phyloP scores from a whole-genome alignment of 164 flowering plant genomes.

The Paratinospora sagittata region DNA sequence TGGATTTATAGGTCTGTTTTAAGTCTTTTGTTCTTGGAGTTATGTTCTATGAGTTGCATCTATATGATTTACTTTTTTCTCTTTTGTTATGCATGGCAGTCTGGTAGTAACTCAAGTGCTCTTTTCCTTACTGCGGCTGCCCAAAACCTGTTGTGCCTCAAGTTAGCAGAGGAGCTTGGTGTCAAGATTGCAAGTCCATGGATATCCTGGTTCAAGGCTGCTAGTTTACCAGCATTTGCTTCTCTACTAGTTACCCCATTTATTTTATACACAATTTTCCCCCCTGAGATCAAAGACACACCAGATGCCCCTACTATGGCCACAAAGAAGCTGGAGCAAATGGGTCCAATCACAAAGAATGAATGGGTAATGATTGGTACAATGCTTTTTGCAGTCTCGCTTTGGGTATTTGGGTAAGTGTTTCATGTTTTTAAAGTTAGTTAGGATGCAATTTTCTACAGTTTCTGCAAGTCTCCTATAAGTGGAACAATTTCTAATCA shows the following conservation, averaged over 20 bases:
- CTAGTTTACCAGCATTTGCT: slow-evolving; percentile 75
- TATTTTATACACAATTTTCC: slow-evolving; percentile 70
- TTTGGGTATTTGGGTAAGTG: slow-evolving; percentile 89
- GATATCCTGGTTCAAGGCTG: slow-evolving; percentile 90
- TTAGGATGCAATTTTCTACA: neutral
- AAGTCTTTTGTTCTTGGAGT: no score
- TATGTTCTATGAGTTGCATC: no score
- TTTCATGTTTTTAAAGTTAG: neutral
- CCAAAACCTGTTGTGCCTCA: slow-evolving; percentile 86
- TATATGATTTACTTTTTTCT: slow-evolving; percentile 6
- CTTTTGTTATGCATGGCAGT: slow-evolving; percentile 47
- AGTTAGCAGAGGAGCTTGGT: slow-evolving; percentile 93
- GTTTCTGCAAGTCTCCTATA: neutral
- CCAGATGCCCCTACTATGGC: slow-evolving; percentile 96
- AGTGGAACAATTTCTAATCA: neutral
- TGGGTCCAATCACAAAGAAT: slow-evolving; percentile 85
- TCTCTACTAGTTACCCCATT: slow-evolving; percentile 68
- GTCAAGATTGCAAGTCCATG: slow-evolving; percentile 73
- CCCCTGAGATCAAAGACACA: slow-evolving; percentile 84
- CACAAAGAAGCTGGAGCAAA: slow-evolving; percentile 52
- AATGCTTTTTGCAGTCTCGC: slow-evolving; percentile 82
- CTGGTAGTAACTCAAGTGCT: slow-evolving; percentile 90
- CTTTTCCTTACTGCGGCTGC: slow-evolving; percentile 99
- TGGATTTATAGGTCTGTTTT: no score
- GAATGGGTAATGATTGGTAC: slow-evolving; percentile 90